Evolutionary conservation across 148 eudicot species (phyloP).

Genomic region (Amaranthus cruentus): DNA sequence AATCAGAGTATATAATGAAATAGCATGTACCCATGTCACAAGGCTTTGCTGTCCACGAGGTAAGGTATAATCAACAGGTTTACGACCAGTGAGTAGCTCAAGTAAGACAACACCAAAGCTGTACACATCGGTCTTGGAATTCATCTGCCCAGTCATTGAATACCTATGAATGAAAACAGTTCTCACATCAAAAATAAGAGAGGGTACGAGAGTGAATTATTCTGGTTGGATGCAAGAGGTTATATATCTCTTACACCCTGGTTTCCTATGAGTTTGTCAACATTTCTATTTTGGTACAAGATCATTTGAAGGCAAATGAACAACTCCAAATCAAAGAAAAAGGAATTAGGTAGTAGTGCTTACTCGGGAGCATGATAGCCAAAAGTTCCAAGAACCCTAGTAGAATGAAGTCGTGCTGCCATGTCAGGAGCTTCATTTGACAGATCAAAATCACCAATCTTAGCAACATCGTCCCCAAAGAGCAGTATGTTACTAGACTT

Average conservation of each 20-base stretch:
- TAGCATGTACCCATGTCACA: slow-evolving; percentile 69
- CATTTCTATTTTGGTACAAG: background rate
- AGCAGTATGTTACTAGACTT: slow-evolving; percentile 85
- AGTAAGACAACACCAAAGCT: slow-evolving; percentile 86
- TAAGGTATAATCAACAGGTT: slow-evolving; percentile 85
- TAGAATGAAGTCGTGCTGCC: slow-evolving; percentile 93
- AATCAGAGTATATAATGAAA: slow-evolving; percentile 1
- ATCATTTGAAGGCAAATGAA: no score
- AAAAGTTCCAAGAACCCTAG: slow-evolving; percentile 80
- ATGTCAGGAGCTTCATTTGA: slow-evolving; percentile 87
- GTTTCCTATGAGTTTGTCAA: no score
- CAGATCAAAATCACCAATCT: slow-evolving; percentile 78
- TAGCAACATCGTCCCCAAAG: slow-evolving; percentile 72
- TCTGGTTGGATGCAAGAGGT: no score
- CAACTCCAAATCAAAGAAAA: background rate
- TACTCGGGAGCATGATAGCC: slow-evolving; percentile 98
- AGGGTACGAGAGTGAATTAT: background rate
- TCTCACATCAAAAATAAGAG: background rate
- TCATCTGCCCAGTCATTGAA: slow-evolving; percentile 90
- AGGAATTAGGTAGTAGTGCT: slow-evolving; percentile 7
- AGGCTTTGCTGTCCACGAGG: slow-evolving; percentile 90
- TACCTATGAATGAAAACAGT: slow-evolving; percentile 42
- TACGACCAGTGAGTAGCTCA: slow-evolving; percentile 84
- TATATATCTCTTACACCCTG: no score
- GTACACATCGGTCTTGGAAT: slow-evolving; percentile 82